Evolutionary conservation across 164 flowering plant genomes (phyloP), one percentile per base, ranked within the genome.

Genomic region (Vitis cinerea): DNA sequence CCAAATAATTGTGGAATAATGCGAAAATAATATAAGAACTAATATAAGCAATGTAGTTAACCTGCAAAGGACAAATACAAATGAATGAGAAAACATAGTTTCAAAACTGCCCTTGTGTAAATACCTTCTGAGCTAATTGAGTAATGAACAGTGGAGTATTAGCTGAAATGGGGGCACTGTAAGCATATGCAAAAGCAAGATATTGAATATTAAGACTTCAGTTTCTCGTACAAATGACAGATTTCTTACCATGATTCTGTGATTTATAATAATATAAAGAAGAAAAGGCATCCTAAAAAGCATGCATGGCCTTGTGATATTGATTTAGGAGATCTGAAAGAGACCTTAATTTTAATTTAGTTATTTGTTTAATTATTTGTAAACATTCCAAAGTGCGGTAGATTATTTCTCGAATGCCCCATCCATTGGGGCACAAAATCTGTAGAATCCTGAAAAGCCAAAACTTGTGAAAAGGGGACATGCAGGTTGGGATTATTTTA

Each of bases 391-490:
- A 69, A 75, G 50, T 60, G 15, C 2, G 7, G 44, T 37, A 37
- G 44, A 27, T 59, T 31, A 60, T 55, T 65, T 64, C 62, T 70
- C 59, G 55, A 65, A 52, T 65, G 70, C 50, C 66, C 56, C 7
- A 64, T 50, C 51, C 60, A 60, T 52, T 50, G 65, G 53, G 60
- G 70, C 70, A 75, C 59, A 47, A 55, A 60, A 75, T 75, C 74
- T 65, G 23, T 66, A 70, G 77, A 74, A 68, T 74, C 77, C 59
- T 50, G 29, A 69, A 70, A 56, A 47, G 51, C 37, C 48, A 29
- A 54, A 65, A 23, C 53, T 53, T 37, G 59, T 37, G 53, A 23
- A 74, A 74, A 74, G 52, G 37, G 50, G 31, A 54, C 51, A 68
- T 63, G 19, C 59, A 50, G 16, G 11, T 54, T 3, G 47, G 4